phyloP scores from a whole-genome alignment of 306 rosid species.

The Vicia faba region DNA sequence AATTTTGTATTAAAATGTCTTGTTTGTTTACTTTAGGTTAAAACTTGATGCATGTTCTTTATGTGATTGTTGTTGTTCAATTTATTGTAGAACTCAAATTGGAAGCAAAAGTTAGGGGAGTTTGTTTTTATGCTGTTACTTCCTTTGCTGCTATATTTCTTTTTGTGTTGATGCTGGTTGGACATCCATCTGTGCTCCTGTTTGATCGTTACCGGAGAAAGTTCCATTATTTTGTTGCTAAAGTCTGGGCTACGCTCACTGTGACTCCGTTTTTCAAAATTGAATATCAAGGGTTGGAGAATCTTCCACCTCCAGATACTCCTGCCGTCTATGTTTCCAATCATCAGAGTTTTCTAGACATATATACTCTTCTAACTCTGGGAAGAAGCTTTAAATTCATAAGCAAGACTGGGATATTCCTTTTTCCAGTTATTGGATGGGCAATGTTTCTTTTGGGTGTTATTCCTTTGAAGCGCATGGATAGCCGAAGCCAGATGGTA shows the following conservation, averaged over 20 bases:
- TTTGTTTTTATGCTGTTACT: constrained; percentile 67
- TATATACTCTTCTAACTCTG: constrained; percentile 80
- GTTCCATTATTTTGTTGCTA: constrained; percentile 71
- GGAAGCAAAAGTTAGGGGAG: constrained; percentile 72
- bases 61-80: background rate
- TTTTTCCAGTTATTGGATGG: constrained; percentile 92
- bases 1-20: constrained; percentile 12
- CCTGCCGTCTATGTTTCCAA: constrained; percentile 95
- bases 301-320: constrained; percentile 71
- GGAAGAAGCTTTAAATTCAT: constrained; percentile 91
- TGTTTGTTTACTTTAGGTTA: constrained; percentile 16
- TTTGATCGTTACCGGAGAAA: constrained; percentile 71
- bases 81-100: constrained; percentile 59
- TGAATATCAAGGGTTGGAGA: constrained; percentile 77
- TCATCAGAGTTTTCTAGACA: constrained; percentile 96
- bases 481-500: constrained; percentile 95
- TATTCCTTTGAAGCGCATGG: constrained; percentile 92
- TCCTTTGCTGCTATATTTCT: constrained; percentile 65
- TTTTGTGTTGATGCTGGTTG: constrained; percentile 65
- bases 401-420: constrained; percentile 95
- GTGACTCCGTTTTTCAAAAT: constrained; percentile 70
- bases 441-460: constrained; percentile 88
- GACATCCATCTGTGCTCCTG: constrained; percentile 73
- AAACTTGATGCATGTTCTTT: constrained; percentile 18
- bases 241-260: constrained; percentile 72